Evolutionary conservation across 768 basidiomycete species (phyloP).

Genomic region (Lyophyllum decastes): DNA sequence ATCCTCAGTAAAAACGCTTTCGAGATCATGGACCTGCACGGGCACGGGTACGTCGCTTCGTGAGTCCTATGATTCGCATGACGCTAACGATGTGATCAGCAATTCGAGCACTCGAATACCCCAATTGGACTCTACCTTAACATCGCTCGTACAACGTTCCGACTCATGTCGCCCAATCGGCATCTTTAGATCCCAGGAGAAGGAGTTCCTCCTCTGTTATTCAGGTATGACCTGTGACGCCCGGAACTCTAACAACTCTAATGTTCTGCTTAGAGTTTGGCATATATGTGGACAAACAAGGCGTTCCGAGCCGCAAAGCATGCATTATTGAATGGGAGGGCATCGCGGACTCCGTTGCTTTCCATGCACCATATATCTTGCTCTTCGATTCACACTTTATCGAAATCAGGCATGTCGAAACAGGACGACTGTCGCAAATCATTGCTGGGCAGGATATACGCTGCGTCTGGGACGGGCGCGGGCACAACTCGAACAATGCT

Average conservation of each 20-base stretch:
- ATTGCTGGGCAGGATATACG: conserved; percentile 80
- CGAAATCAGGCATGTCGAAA: conserved; percentile 84
- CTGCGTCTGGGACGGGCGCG: conserved; percentile 89
- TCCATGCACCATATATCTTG: conserved; percentile 86
- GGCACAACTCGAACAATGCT: conserved; percentile 53
- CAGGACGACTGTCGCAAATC: conserved; percentile 79
- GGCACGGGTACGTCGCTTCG: conserved; percentile 70
- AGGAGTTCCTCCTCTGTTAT: conserved; percentile 89
- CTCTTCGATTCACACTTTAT: conserved; percentile 90
- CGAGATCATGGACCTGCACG: conserved; percentile 94
- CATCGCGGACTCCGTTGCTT: conserved; percentile 82
- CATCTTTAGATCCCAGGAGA: conserved; percentile 86
- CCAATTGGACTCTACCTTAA: conserved; percentile 61
- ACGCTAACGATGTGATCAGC: conserved; percentile 34
- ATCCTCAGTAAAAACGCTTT: conserved; percentile 93
- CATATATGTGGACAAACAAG: conserved; percentile 88
- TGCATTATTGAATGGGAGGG: conserved; percentile 95
- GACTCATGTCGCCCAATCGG: conserved; percentile 83
- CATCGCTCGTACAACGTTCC: conserved; percentile 75
- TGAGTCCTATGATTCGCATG: not conserved
- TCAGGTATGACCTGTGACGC: conserved; percentile 55
- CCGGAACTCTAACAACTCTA: not conserved
- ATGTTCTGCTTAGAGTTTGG: conserved; percentile 71
- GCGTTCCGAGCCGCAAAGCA: conserved; percentile 73
- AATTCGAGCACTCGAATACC: conserved; percentile 89